These are phyloP conservation scores for Fusarium dimerum DNA, from an alignment of 2,329 filamentous ascomycete genomes.

Conservation along the genomic window DNA sequence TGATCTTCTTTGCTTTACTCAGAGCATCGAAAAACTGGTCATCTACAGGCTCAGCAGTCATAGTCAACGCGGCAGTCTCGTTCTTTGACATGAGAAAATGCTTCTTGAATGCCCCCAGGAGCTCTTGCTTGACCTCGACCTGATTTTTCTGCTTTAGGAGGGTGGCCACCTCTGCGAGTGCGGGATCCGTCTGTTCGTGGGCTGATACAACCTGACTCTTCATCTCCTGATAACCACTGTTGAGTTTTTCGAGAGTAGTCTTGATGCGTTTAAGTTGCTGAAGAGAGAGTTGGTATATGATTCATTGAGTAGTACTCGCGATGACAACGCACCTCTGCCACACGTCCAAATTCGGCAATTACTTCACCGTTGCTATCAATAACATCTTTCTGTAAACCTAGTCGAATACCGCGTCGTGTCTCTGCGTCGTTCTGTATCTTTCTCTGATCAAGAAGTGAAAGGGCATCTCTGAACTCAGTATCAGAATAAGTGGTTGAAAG, in stretches of 20 bases:
- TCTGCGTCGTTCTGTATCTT: constrained; percentile 73
- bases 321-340: constrained; percentile 71
- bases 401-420: constrained; percentile 73
- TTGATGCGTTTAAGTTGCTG: constrained; percentile 89
- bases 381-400: constrained; percentile 88
- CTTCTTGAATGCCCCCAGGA: constrained; percentile 74
- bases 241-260: constrained; percentile 73
- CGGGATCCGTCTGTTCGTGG: constrained; percentile 70
- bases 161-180: constrained; percentile 74
- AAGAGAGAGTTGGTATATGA: constrained; percentile 30
- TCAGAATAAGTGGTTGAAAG: constrained; percentile 93
- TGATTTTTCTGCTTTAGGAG: constrained; percentile 73
- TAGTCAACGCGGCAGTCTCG: constrained; percentile 74
- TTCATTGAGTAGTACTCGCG: background rate
- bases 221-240: constrained; percentile 79
- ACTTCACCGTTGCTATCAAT: constrained; percentile 91
- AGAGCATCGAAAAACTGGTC: constrained; percentile 81
- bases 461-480: constrained; percentile 82
- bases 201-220: constrained; percentile 74
- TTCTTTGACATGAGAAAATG: constrained; percentile 86
- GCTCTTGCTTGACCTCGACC: constrained; percentile 75
- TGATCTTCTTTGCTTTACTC: constrained; percentile 79
- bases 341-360: constrained; percentile 81
- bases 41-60: constrained; percentile 78
- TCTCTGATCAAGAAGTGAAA: constrained; percentile 75